phyloP scores from a whole-genome alignment of 495 filamentous ascomycete species.

The Hypoxylon fragiforme region DNA sequence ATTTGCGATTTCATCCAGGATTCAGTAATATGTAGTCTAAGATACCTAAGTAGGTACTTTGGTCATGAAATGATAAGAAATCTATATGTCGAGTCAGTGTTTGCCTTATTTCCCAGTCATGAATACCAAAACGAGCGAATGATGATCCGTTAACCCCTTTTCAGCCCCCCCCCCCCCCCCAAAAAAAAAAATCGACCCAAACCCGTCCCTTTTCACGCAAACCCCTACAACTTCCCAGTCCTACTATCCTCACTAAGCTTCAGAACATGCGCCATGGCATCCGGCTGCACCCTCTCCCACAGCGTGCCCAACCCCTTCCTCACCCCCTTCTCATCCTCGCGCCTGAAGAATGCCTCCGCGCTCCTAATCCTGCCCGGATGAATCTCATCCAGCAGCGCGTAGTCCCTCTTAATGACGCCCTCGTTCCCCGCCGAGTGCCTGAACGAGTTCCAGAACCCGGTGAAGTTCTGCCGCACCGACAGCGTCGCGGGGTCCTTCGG shows the following conservation, averaged over 20 bases:
- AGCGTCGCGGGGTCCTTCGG: slow-evolving; percentile 47
- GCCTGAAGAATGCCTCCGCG: slow-evolving; percentile 54
- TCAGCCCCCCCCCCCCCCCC: too few species aligned
- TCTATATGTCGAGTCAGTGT: too few species aligned
- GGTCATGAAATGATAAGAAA: too few species aligned
- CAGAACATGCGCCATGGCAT: slow-evolving; percentile 35
- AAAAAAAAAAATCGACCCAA: too few species aligned
- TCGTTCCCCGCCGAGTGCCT: slow-evolving; percentile 44
- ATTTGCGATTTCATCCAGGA: too few species aligned
- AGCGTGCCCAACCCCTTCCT: slow-evolving; percentile 33
- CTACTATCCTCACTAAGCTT: slow-evolving; percentile 42
- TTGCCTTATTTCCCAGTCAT: too few species aligned
- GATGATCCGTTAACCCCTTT: too few species aligned
- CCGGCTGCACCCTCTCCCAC: slow-evolving; percentile 42
- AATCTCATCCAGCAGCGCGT: slow-evolving; percentile 56
- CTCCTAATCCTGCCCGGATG: slow-evolving; percentile 51
- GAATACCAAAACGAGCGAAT: too few species aligned
- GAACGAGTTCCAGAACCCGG: slow-evolving; percentile 56
- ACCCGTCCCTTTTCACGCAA: too few species aligned
- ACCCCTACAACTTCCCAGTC: slow-evolving; percentile 37
- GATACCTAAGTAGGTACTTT: too few species aligned
- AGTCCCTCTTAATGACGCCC: slow-evolving; percentile 51
- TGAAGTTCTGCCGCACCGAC: slow-evolving; percentile 56
- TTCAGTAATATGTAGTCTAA: too few species aligned
- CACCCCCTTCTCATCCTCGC: slow-evolving; percentile 45